These are phyloP conservation scores for Raddia distichophylla DNA, from an alignment of 176 grass and related monocot genomes.

Conservation along the genomic window DNA sequence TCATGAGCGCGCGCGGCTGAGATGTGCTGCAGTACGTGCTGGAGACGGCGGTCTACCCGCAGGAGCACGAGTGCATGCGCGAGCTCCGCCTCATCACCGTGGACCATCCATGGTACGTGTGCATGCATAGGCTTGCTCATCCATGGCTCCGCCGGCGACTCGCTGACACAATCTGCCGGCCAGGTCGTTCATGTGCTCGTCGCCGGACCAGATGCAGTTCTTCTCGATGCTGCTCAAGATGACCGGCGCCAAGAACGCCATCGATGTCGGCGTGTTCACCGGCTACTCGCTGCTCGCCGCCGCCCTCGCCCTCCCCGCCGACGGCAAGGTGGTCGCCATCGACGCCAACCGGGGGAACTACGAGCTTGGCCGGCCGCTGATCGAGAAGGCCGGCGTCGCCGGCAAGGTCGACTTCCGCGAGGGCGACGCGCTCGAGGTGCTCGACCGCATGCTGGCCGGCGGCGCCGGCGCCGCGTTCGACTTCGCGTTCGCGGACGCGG, in stretches of 20 bases:
- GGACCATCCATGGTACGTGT: conserved; percentile 33
- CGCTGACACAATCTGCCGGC: neutral
- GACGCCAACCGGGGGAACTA: conserved; percentile 56
- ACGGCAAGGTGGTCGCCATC: conserved; percentile 64
- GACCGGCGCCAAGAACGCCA: conserved; percentile 58
- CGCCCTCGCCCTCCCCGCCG: conserved; percentile 52
- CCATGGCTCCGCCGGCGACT: too few relatives aligned
- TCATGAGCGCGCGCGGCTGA: too few relatives aligned
- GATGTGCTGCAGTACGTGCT: conserved; percentile 21
- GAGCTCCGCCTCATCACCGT: conserved; percentile 47
- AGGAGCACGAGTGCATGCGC: conserved; percentile 24
- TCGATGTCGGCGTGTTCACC: conserved; percentile 72
- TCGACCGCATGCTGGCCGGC: conserved; percentile 27
- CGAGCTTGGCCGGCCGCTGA: conserved; percentile 54
- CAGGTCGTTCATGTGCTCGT: conserved; percentile 38
- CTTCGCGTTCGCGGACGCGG: conserved; percentile 45
- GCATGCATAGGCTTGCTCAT: too few relatives aligned
- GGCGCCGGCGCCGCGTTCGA: conserved; percentile 42
- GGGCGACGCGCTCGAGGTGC: conserved; percentile 42
- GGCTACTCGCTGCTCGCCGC: conserved; percentile 71
- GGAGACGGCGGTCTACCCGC: conserved; percentile 28
- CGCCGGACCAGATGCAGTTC: conserved; percentile 60
- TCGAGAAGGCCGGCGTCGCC: conserved; percentile 63
- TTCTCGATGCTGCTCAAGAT: conserved; percentile 56
- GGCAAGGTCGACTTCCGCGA: conserved; percentile 74